phyloP scores from a whole-genome alignment of 106 monocot species.

The Dactylorhiza incarnata region DNA sequence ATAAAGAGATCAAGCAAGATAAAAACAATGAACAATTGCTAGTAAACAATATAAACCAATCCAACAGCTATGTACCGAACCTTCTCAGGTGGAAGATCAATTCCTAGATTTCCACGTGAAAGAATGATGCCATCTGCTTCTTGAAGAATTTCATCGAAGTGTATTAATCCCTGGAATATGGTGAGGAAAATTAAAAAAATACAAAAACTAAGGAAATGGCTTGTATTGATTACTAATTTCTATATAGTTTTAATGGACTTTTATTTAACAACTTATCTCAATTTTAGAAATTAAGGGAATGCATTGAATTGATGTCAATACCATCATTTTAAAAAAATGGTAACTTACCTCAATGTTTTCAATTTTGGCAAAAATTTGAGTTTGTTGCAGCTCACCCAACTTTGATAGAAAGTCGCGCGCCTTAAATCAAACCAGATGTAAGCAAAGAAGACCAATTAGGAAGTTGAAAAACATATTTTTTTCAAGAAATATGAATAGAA shows the following conservation, averaged over 20 bases:
- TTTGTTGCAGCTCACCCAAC: constrained; percentile 61
- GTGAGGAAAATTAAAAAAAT: constrained; percentile 1
- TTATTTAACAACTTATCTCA: no score
- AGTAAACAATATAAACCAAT: not conserved
- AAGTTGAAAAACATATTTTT: not conserved
- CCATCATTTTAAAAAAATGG: not conserved
- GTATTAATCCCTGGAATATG: constrained; percentile 59
- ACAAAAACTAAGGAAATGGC: not conserved
- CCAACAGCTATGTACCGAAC: constrained; percentile 17
- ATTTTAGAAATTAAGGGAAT: no score
- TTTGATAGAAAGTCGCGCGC: constrained; percentile 72
- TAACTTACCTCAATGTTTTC: constrained; percentile 61
- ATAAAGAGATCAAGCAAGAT: not conserved
- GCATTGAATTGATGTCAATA: no score
- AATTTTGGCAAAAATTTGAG: constrained; percentile 82
- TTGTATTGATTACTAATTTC: not conserved
- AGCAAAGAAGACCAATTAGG: not conserved
- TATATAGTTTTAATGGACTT: not conserved
- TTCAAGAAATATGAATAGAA: not conserved
- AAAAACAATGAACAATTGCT: not conserved
- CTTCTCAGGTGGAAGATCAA: constrained; percentile 98
- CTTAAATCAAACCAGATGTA: constrained; percentile 16
- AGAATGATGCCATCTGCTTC: constrained; percentile 97
- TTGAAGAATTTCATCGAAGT: constrained; percentile 96
- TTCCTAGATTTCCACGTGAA: constrained; percentile 88